Base-by-base conservation (phyloP, 805 yeast genomes). In the Sugiyamaella marilandica region DNA sequence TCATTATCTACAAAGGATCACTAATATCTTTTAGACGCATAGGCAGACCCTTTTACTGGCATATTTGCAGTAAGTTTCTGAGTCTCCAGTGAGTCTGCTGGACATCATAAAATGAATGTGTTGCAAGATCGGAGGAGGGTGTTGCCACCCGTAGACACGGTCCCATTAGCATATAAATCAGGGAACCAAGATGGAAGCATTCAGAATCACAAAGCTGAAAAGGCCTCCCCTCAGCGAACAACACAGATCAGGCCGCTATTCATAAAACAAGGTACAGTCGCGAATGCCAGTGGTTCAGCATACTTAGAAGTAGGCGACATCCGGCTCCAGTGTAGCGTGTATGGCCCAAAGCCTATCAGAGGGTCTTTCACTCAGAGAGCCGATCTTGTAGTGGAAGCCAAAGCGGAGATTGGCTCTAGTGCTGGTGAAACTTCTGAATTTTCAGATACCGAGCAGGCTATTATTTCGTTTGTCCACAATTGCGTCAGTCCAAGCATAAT, bases 271-370 rank as follows among this genome's bases (percentile, higher is more conserved):
- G 87, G 88, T 5, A 70, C 83, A 34, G 76, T 86, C 33, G 76
- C 80, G 33, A 85, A 85, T 62, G 83, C 90, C 50, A 83, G 82
- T 62, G 97, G 98, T 2, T 88, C 96, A 18, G 79, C 95, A 2
- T 87, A 85, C 59, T 64, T 88, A 18, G 97, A 91, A 66, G 71
- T 75, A 0, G 86, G 80, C 32, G 75, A 79, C 24, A 79, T 79
- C 24, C 78, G 73, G 45, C 68, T 89, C 5, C 80, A 83, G 51
- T 84, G 85, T 0, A 77, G 89, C 2, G 83, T 92, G 0, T 87
- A 83, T 68, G 98, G 98, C 0, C 98, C 98, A 2, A 76, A 90
- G 59, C 97, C 98, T 7, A 82, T 80, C 55, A 74, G 87, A 55
- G 88, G 89, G 1, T 78, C 87, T 2, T 87, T 84, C 65, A 74